Evolutionary conservation across 176 grass and related monocot genomes (phyloP).

Genomic region (Rhynchospora pubera): DNA sequence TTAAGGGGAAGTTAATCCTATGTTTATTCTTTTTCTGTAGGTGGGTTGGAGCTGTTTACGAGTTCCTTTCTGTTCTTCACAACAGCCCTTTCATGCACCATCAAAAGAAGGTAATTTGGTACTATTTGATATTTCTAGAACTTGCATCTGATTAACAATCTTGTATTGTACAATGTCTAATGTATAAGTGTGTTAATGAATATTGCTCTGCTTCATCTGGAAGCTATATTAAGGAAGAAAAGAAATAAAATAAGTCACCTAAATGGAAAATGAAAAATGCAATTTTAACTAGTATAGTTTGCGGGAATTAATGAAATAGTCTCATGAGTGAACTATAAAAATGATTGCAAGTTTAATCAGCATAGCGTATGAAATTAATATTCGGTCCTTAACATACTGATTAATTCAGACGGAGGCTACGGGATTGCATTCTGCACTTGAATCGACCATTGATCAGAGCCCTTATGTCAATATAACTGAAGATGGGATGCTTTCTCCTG

Average conservation of each 20-base stretch:
- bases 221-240: not conserved
- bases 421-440: slow-evolving; percentile 55
- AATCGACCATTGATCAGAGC: slow-evolving; percentile 71
- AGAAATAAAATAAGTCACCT: not conserved
- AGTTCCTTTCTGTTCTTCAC: slow-evolving; percentile 66
- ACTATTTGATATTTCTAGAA: slow-evolving; percentile 15
- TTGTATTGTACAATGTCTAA: not conserved
- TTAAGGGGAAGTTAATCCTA: not conserved
- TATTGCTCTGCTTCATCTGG: not conserved
- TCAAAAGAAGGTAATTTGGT: slow-evolving; percentile 42
- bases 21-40: slow-evolving; percentile 33
- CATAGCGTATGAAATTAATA: slow-evolving; percentile 9
- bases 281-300: too few relatives aligned
- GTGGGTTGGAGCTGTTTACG: slow-evolving; percentile 74
- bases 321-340: not conserved
- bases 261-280: too few relatives aligned
- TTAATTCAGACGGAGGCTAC: slow-evolving; percentile 37
- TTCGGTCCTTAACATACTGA: slow-evolving; percentile 11
- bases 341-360: not conserved
- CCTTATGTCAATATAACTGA: slow-evolving; percentile 76
- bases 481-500: slow-evolving; percentile 71
- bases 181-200: not conserved
- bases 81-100: slow-evolving; percentile 64
- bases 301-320: not conserved
- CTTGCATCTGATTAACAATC: not conserved